phyloP scores from a whole-genome alignment of 371 early-diverging fungal genomes.

The Mortierella sp. region DNA sequence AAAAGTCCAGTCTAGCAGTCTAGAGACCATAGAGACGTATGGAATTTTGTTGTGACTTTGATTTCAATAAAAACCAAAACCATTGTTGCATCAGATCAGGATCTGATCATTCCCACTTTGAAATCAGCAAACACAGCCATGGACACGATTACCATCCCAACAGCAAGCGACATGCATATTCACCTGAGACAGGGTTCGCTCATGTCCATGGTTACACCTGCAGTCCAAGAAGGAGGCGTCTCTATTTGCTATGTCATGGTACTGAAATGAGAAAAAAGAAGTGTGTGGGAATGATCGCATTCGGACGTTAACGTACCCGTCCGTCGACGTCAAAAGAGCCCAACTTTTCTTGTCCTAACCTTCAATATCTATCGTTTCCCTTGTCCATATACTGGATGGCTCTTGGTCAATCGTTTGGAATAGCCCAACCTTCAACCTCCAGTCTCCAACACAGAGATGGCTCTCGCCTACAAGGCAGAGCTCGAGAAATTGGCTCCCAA shows the following conservation, averaged over 20 bases:
- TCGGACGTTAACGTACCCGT: neutral
- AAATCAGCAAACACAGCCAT: conserved; percentile 3
- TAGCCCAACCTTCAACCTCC: conserved; percentile 96
- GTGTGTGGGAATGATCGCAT: neutral
- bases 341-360: neutral
- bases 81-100: neutral
- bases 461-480: conserved; percentile 85
- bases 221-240: conserved; percentile 86
- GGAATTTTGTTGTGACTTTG: too few species aligned
- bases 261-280: conserved; percentile 12
- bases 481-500: conserved; percentile 87
- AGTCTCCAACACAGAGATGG: conserved; percentile 88
- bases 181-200: conserved; percentile 95
- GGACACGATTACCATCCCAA: conserved; percentile 65
- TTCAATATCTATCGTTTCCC: neutral
- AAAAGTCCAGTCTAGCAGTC: too few species aligned
- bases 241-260: conserved; percentile 96
- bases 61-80: too few species aligned
- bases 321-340: neutral
- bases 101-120: neutral
- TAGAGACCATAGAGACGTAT: too few species aligned
- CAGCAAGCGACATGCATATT: conserved; percentile 92
- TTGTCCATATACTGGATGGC: neutral
- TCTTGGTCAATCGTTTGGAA: neutral
- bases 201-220: conserved; percentile 91